Evolutionary conservation across 768 basidiomycete species (phyloP).

Genomic region (Suillus tomentosus): DNA sequence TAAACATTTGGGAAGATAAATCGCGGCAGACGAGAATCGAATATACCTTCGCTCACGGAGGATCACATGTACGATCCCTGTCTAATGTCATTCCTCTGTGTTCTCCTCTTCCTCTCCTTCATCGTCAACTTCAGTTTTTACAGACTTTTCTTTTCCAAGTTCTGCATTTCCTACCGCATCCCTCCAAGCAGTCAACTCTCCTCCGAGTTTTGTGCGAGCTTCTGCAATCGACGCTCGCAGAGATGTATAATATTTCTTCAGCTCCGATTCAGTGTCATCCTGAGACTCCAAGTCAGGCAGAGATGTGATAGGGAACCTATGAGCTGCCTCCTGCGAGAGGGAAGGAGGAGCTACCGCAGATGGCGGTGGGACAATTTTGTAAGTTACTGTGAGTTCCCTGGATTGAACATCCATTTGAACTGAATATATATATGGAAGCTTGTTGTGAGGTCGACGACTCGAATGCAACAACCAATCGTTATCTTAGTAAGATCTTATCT

Average conservation of each 20-base stretch:
- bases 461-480: background rate
- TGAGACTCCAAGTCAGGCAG: conserved; percentile 11
- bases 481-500: conserved; percentile 19
- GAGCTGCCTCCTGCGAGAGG: conserved; percentile 26
- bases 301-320: conserved; percentile 25
- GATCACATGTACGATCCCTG: background rate
- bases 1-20: background rate
- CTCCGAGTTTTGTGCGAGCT: conserved; percentile 58
- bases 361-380: conserved; percentile 26
- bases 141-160: conserved; percentile 55
- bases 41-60: background rate
- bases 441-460: background rate
- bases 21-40: too few relatives aligned
- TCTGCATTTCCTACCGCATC: conserved; percentile 71
- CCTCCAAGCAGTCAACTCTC: conserved; percentile 73
- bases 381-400: conserved; percentile 21
- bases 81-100: conserved; percentile 20
- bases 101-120: conserved; percentile 52
- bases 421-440: conserved; percentile 18
- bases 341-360: conserved; percentile 19
- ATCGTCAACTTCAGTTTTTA: conserved; percentile 44
- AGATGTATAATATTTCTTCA: conserved; percentile 47
- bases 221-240: conserved; percentile 50
- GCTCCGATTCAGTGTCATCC: conserved; percentile 3
- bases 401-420: conserved; percentile 7